phyloP scores from a whole-genome alignment of 192 early-diverging fungal genomes.

The Geosiphon pyriformis region DNA sequence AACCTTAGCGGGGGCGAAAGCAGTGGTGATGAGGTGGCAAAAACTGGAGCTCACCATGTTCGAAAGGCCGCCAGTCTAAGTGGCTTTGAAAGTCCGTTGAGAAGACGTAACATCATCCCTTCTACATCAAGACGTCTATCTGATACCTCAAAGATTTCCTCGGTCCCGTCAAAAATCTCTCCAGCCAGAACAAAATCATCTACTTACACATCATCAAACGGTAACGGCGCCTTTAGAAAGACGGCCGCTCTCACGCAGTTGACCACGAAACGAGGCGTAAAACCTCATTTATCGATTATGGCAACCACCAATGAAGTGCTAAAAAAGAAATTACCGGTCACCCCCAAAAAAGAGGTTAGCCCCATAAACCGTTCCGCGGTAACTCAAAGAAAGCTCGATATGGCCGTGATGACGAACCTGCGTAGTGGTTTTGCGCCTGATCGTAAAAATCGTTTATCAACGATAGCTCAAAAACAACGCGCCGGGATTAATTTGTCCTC shows the following conservation, averaged over 20 bases:
- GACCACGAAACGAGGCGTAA: neutral
- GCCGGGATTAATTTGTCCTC: neutral
- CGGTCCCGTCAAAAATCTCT: neutral
- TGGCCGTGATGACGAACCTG: constrained; percentile 11
- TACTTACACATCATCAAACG: neutral
- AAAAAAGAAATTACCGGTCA: neutral
- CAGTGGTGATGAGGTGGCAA: constrained; percentile 16
- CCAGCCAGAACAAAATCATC: neutral
- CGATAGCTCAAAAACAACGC: constrained; percentile 3
- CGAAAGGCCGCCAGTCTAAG: constrained; percentile 10
- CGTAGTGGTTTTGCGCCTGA: constrained; percentile 10
- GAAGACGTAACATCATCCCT: neutral
- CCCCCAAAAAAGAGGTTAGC: constrained; percentile 12
- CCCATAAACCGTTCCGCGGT: constrained; percentile 24
- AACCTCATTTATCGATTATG: neutral
- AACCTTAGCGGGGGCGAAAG: constrained; percentile 19
- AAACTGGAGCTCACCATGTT: constrained; percentile 10
- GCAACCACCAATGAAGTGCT: neutral
- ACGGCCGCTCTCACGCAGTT: neutral
- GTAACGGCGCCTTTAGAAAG: neutral
- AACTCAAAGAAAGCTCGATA: constrained; percentile 17
- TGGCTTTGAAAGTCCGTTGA: neutral
- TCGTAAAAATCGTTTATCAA: neutral
- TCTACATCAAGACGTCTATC: neutral
- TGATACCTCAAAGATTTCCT: neutral